Percentiles rank a stretch among this genome's conserved stretches.
Evolutionary conservation across 148 eudicot genomes (phyloP).

Genomic region (Rhododendron ovatum): DNA sequence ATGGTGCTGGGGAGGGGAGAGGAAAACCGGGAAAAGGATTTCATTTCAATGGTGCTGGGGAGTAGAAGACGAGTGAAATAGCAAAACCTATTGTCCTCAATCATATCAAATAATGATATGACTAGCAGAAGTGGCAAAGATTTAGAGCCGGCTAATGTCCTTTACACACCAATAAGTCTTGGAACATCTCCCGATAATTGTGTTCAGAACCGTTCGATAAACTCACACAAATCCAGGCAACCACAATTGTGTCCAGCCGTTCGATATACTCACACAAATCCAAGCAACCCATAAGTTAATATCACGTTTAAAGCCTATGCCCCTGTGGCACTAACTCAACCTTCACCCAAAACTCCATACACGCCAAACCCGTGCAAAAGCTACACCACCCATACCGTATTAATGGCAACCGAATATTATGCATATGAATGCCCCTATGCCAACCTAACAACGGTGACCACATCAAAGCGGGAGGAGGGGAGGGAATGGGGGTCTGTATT

Average conservation of each 20-base stretch:
- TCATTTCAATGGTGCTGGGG: background rate
- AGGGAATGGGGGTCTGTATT: background rate
- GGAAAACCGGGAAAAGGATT: too few species aligned
- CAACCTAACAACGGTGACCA: background rate
- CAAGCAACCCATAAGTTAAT: background rate
- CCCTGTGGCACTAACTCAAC: background rate
- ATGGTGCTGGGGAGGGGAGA: background rate
- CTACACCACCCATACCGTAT: background rate
- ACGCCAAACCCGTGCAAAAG: background rate
- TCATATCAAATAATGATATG: too few species aligned
- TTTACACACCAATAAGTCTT: too few species aligned
- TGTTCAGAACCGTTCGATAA: too few species aligned
- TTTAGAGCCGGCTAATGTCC: too few species aligned
- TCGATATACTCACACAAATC: too few species aligned
- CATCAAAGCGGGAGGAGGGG: conserved; percentile 4
- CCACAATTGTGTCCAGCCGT: too few species aligned
- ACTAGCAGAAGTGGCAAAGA: too few species aligned
- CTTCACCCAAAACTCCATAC: background rate
- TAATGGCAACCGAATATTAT: background rate
- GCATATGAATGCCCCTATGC: background rate
- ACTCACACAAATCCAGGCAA: too few species aligned
- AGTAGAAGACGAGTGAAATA: background rate
- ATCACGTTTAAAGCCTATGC: background rate
- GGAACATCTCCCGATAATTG: background rate
- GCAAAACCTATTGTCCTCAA: too few species aligned